A percentile compares a stretch with the other conserved stretches of the same genome.
Evolutionary conservation across 192 early-diverging fungal genomes (phyloP).

Genomic region (Bifiguratus adelaidae): DNA sequence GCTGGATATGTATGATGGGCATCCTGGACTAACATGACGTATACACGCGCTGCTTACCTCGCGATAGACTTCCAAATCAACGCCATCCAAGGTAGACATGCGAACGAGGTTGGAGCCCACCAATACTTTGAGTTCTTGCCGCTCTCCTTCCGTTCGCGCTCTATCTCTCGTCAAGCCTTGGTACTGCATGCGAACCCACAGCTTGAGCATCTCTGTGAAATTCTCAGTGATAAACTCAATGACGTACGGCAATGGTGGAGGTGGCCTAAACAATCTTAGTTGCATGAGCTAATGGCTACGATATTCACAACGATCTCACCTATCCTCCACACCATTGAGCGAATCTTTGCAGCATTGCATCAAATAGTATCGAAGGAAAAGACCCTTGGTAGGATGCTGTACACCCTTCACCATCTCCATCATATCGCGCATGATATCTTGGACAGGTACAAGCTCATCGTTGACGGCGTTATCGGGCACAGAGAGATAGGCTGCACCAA

Average conservation of each 20-base stretch:
- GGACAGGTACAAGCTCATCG: conserved; percentile 82
- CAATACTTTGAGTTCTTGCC: conserved; percentile 79
- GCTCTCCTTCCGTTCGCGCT: conserved; percentile 83
- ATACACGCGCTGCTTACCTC: conserved; percentile 26
- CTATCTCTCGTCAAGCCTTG: conserved; percentile 84
- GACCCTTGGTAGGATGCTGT: conserved; percentile 87
- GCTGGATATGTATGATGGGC: too few relatives aligned
- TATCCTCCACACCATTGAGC: conserved; percentile 50
- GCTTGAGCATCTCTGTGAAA: conserved; percentile 97
- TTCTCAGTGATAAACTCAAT: conserved; percentile 89
- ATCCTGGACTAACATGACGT: too few relatives aligned
- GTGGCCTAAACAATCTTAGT: conserved; percentile 40
- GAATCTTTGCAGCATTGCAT: conserved; percentile 80
- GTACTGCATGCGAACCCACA: conserved; percentile 94
- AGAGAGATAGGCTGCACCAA: conserved; percentile 87
- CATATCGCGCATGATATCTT: conserved; percentile 93
- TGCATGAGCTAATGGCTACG: too few relatives aligned
- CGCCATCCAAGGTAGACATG: conserved; percentile 71
- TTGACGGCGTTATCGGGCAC: conserved; percentile 68
- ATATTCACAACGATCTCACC: conserved; percentile 17
- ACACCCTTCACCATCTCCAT: conserved; percentile 92
- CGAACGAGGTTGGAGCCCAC: conserved; percentile 88
- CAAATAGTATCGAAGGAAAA: conserved; percentile 90
- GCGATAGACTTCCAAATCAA: conserved; percentile 68
- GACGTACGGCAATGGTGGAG: conserved; percentile 75